phyloP scores from a whole-genome alignment of 805 yeast species.

The Metschnikowia lochheadii region DNA sequence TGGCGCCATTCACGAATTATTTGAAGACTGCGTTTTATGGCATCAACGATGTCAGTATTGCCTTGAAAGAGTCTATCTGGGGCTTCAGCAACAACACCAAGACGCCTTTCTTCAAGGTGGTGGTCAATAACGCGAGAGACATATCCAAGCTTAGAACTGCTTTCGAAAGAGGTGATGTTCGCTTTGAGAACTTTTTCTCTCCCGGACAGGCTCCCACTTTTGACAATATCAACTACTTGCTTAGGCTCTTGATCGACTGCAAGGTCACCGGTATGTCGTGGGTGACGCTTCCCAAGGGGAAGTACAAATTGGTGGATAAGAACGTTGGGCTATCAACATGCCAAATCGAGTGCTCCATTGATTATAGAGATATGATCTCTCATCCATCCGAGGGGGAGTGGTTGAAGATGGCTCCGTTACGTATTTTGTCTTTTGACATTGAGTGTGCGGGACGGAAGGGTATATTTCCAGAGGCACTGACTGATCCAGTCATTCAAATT shows the following conservation, averaged over 20 bases:
- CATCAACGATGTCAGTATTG: slow-evolving; percentile 62
- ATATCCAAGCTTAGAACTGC: slow-evolving; percentile 68
- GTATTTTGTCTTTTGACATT: slow-evolving; percentile 91
- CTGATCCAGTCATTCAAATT: slow-evolving; percentile 93
- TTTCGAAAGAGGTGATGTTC: slow-evolving; percentile 78
- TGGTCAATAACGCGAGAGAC: slow-evolving; percentile 59
- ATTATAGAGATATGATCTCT: slow-evolving; percentile 64
- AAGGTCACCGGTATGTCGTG: slow-evolving; percentile 95
- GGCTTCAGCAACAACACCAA: slow-evolving; percentile 79
- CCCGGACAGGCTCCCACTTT: slow-evolving; percentile 60
- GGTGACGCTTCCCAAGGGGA: slow-evolving; percentile 81
- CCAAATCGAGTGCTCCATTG: slow-evolving; percentile 76
- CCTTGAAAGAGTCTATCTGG: slow-evolving; percentile 83
- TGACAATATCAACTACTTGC: slow-evolving; percentile 83
- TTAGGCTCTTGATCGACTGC: slow-evolving; percentile 90
- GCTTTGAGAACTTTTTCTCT: slow-evolving; percentile 60
- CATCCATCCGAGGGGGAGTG: slow-evolving; percentile 93
- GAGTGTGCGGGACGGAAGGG: slow-evolving; percentile 99
- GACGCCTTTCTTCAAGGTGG: slow-evolving; percentile 74
- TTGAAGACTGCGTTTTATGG: slow-evolving; percentile 49
- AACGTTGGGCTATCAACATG: slow-evolving; percentile 54
- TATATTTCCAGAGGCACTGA: slow-evolving; percentile 89
- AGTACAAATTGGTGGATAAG: slow-evolving; percentile 51
- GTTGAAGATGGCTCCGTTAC: slow-evolving; percentile 87
- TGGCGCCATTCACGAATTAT: slow-evolving; percentile 44